Evolutionary conservation across 2,329 filamentous ascomycete species (phyloP).

Genomic region (Alternaria longipes): DNA sequence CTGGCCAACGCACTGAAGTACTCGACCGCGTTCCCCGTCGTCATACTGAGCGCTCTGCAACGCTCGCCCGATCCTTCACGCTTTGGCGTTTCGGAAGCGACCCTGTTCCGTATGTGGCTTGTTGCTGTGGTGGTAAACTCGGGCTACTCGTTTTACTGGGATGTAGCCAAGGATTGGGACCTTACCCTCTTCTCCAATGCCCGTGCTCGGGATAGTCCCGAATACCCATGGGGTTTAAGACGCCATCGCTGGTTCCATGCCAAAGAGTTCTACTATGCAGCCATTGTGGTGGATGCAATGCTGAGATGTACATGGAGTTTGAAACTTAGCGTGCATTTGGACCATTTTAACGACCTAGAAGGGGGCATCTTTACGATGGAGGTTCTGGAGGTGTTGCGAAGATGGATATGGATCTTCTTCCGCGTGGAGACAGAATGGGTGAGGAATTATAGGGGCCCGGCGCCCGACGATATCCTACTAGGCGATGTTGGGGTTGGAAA

Average conservation of each 20-base stretch:
- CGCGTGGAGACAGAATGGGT: constrained; percentile 92
- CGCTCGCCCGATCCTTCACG: constrained; percentile 66
- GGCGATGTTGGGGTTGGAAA: constrained; percentile 68
- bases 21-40: constrained; percentile 90
- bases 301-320: constrained; percentile 91
- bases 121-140: constrained; percentile 82
- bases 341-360: constrained; percentile 87
- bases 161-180: constrained; percentile 96
- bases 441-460: constrained; percentile 64
- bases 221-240: constrained; percentile 81
- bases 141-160: constrained; percentile 98
- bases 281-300: constrained; percentile 79
- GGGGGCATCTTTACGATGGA: constrained; percentile 88
- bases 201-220: constrained; percentile 66
- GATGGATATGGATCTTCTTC: constrained; percentile 98
- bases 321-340: constrained; percentile 83
- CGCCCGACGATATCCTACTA: constrained; percentile 75
- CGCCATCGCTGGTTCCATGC: constrained; percentile 76
- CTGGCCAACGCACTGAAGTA: constrained; percentile 96
- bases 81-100: constrained; percentile 64
- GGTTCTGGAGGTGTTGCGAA: constrained; percentile 82
- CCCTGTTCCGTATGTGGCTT: constrained; percentile 67
- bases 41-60: constrained; percentile 79
- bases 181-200: constrained; percentile 77
- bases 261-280: constrained; percentile 80